A percentile compares a stretch with the other conserved stretches of the same genome.
Evolutionary conservation across 2,329 filamentous ascomycete genomes (phyloP).

Genomic region (Ophiostoma piceae): DNA sequence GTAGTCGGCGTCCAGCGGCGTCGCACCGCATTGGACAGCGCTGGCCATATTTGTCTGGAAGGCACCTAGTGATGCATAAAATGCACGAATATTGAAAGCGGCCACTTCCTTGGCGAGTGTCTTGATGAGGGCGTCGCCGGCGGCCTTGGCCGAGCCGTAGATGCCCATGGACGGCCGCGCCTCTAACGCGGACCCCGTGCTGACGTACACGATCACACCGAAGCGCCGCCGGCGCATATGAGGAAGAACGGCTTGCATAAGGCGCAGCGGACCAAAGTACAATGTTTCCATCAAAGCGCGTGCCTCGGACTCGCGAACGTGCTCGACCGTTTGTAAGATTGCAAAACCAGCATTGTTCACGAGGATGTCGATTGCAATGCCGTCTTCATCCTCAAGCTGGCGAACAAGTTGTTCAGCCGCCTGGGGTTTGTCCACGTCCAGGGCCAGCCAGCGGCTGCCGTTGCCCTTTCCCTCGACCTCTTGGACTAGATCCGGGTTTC

Average conservation of each 20-base stretch:
- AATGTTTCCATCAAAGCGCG: neutral
- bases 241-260: neutral
- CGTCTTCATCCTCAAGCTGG: neutral
- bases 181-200: neutral
- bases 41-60: neutral
- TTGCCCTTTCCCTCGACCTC: neutral
- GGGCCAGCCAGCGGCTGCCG: neutral
- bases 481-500: neutral
- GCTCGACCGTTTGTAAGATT: neutral
- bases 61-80: neutral
- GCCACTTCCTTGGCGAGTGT: neutral
- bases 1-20: neutral
- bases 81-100: neutral
- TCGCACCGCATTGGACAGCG: neutral
- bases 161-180: neutral
- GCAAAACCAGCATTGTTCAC: neutral
- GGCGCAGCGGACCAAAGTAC: neutral
- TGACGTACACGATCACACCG: neutral
- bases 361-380: neutral
- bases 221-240: neutral
- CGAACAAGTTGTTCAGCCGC: neutral
- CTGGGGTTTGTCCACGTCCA: neutral
- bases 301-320: neutral
- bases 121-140: conserved; percentile 1
- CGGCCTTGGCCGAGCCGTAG: neutral